These are phyloP conservation scores for Colletotrichum sp. DNA, from an alignment of 2,329 filamentous ascomycete species.

Conservation along the genomic window DNA sequence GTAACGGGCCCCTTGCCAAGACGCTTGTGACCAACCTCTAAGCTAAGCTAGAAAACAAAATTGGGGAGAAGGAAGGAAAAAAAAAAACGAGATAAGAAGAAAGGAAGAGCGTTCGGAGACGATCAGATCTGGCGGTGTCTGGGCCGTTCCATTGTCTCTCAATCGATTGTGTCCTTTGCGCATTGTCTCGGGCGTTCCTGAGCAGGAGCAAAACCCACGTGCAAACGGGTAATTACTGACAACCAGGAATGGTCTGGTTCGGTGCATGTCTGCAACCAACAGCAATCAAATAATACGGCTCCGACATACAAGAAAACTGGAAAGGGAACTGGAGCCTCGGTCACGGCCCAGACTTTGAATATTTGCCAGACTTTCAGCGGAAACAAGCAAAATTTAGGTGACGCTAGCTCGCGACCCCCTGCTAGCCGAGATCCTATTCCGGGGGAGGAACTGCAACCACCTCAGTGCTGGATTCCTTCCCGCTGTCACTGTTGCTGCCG, in stretches of 20 bases:
- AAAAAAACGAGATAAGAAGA: neutral
- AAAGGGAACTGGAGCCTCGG: neutral
- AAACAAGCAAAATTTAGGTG: conserved; percentile 4
- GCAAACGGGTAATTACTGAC: neutral
- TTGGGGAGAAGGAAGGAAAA: neutral
- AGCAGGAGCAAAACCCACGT: neutral
- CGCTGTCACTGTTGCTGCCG: neutral
- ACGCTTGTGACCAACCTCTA: neutral
- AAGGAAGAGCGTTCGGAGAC: neutral
- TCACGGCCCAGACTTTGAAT: neutral
- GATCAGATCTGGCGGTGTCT: neutral
- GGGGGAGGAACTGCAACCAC: conserved; percentile 5
- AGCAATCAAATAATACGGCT: neutral
- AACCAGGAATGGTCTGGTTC: neutral
- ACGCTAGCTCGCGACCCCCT: neutral
- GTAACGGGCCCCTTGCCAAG: conserved; percentile 1
- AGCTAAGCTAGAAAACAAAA: neutral
- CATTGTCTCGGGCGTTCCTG: neutral
- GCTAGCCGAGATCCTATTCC: conserved; percentile 2
- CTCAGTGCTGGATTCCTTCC: neutral
- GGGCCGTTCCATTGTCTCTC: neutral
- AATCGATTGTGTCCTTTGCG: neutral
- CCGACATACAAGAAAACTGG: neutral
- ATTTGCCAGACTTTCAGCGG: neutral
- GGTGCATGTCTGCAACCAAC: neutral